These are phyloP conservation scores for Wickerhamomyces silvicola DNA, from an alignment of 805 yeast genomes.

Conservation along the genomic window DNA sequence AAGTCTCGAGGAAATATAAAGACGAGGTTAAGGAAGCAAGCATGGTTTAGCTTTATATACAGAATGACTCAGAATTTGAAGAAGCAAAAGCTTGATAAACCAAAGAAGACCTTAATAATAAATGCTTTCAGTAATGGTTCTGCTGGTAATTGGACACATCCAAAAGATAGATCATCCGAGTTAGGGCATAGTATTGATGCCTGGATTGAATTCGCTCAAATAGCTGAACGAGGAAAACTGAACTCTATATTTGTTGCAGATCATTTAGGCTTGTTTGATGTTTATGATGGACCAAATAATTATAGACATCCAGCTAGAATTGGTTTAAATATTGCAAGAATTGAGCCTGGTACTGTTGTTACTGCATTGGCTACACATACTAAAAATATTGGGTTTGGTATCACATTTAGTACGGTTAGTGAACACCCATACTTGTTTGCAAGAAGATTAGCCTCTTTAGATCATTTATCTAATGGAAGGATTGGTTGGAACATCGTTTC, in stretches of 20 bases:
- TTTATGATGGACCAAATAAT: conserved; percentile 22
- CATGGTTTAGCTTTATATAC: too few species aligned
- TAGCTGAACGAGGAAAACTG: conserved; percentile 30
- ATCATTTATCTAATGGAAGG: conserved; percentile 35
- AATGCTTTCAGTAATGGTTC: conserved; percentile 12
- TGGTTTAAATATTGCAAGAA: conserved; percentile 21
- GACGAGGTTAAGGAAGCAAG: too few species aligned
- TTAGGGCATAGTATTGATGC: conserved; percentile 18
- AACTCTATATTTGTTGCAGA: conserved; percentile 31
- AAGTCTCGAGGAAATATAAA: too few species aligned
- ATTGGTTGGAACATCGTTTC: conserved; percentile 39
- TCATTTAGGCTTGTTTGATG: conserved; percentile 31
- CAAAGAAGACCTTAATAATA: conserved; percentile 6
- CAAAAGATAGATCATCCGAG: conserved; percentile 5
- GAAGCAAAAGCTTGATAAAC: conserved; percentile 1
- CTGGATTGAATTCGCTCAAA: conserved; percentile 30
- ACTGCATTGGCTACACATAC: conserved; percentile 37
- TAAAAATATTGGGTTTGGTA: conserved; percentile 29
- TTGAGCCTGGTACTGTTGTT: conserved; percentile 32
- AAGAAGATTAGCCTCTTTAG: conserved; percentile 34
- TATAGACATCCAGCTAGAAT: conserved; percentile 6
- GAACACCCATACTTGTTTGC: conserved; percentile 35
- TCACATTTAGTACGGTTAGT: conserved; percentile 33
- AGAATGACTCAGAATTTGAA: too few species aligned
- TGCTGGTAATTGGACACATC: conserved; percentile 7